Evolutionary conservation across 2,329 filamentous ascomycete genomes (phyloP), one percentile per base, ranked within the genome.

Genomic region (Colletotrichum limetticola): DNA sequence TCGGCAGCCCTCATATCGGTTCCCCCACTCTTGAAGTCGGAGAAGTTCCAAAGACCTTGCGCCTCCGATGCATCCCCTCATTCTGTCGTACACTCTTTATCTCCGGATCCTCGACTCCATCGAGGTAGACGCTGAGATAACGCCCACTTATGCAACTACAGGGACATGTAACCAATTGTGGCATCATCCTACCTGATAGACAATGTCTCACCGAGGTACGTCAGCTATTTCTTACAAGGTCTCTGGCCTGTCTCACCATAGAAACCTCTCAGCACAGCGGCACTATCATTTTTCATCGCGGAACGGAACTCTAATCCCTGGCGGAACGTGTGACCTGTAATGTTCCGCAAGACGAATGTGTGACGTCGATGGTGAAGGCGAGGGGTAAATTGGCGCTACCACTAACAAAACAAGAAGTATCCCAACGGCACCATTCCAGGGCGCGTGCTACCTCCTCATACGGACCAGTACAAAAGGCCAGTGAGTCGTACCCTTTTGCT

Each of bases 251-350:
- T 58, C 67, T 59, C 55, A 59, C 24, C 42, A 49, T 49, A n/a
- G 42, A 19, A n/a, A n/a, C n/a, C 37, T 49, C 42, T 49, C 19
- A 49, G 42, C 42, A 49, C 42, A n/a, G 42, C 42, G 16, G 42
- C 42, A 49, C 19, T 49, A 49, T 49, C 42, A 42, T 49, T 49
- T 49, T 37, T 6, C 2, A 49, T 49, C 42, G 42, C 42, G 42
- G 42, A 49, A 42, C 61, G 35, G 57, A 69, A 72, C 65, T 63
- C 11, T 72, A 69, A 58, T 63, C n/a, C 37, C 67, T 49, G 32
- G 46, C 32, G 65, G 52, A 22, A 72, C 69, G 69, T 72, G 65
- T 59, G 22, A 72, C 69, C 24, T 59, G 58, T 42, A 32, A 32
- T 58, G 28, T n/a, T 57, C 28, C 42, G 19, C 55, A 32, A 46